These are phyloP conservation scores for Populus davidiana DNA, from an alignment of 345 rosid genomes.

Conservation along the genomic window DNA sequence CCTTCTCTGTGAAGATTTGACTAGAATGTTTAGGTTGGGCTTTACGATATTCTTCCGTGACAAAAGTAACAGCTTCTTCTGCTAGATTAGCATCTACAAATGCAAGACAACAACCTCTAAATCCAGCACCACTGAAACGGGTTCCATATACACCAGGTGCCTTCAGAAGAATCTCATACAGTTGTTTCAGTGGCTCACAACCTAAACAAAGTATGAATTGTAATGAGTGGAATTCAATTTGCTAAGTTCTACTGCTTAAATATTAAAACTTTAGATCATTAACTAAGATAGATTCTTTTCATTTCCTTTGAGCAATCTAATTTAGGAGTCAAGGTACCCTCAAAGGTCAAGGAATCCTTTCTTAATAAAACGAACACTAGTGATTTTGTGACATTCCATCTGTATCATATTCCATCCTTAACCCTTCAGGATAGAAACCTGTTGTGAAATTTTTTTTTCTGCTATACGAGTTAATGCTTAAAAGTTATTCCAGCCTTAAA, in stretches of 20 bases:
- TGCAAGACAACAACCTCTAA: constrained; percentile 88
- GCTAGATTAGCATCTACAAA: constrained; percentile 59
- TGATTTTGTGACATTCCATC: not conserved
- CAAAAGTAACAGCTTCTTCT: constrained; percentile 59
- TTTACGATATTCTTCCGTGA: constrained; percentile 53
- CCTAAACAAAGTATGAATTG: constrained; percentile 33
- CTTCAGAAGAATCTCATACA: constrained; percentile 59
- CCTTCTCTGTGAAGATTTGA: constrained; percentile 39
- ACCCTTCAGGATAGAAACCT: not conserved
- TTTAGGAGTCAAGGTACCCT: not conserved
- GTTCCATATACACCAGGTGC: constrained; percentile 76
- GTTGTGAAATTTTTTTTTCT: not conserved
- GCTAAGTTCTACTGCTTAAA: no score
- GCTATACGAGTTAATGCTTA: not conserved
- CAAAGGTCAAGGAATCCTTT: not conserved
- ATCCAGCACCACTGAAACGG: constrained; percentile 92
- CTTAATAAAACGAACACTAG: not conserved
- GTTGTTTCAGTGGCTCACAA: constrained; percentile 73
- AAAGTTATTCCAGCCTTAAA: constrained; percentile 18
- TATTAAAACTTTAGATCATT: no score
- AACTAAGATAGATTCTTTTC: no score
- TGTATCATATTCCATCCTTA: not conserved
- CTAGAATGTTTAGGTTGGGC: constrained; percentile 62
- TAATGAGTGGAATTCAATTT: no score
- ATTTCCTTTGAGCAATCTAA: no score